These are phyloP conservation scores for Fusarium nygamai DNA, from an alignment of 2,329 filamentous ascomycete genomes.

Conservation along the genomic window DNA sequence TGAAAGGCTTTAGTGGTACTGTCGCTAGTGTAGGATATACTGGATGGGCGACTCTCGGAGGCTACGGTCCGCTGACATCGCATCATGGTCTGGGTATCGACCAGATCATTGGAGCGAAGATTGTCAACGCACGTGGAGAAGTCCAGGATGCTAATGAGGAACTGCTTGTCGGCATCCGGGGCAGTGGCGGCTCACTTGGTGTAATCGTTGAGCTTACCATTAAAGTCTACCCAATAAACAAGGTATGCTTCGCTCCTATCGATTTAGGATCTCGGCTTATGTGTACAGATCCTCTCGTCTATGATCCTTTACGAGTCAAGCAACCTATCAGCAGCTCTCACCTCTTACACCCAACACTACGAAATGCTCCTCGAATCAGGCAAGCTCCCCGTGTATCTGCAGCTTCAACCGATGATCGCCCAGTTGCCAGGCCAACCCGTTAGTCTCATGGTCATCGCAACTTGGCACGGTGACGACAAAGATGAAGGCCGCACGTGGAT, in stretches of 20 bases:
- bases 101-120: slow-evolving; percentile 11
- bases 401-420: background rate
- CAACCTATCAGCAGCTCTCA: background rate
- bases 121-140: background rate
- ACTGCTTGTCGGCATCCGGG: slow-evolving; percentile 5
- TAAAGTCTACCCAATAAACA: background rate
- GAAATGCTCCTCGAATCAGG: background rate
- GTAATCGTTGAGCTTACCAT: slow-evolving; percentile 6
- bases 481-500: background rate
- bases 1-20: fast-evolving
- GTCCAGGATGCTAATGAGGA: slow-evolving; percentile 5
- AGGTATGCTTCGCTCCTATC: background rate
- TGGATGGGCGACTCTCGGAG: slow-evolving; percentile 19
- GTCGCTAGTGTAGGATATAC: slow-evolving; percentile 12
- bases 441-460: background rate
- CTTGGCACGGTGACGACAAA: background rate
- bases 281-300: fast-evolving
- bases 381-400: fast-evolving
- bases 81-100: slow-evolving; percentile 10
- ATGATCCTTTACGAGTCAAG: slow-evolving; percentile 4
- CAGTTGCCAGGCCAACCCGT: background rate
- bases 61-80: slow-evolving; percentile 1
- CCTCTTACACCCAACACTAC: background rate
- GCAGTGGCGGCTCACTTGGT: slow-evolving; percentile 3
- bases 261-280: fast-evolving